Evolutionary conservation across 805 yeast genomes (phyloP).

Genomic region (Candida caryicola): DNA sequence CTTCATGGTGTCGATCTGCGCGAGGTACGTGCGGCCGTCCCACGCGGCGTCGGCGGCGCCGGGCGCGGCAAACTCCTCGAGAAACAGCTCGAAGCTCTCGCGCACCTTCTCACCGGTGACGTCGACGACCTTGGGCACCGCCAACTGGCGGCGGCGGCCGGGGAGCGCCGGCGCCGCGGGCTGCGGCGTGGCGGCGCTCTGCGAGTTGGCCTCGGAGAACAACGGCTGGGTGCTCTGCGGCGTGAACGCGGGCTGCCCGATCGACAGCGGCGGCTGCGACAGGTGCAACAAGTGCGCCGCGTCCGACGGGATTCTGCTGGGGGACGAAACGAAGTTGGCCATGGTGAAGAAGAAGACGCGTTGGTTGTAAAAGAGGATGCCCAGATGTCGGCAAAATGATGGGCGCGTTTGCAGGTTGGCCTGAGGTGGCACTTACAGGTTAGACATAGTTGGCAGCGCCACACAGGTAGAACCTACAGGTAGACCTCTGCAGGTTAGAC

Average conservation of each 20-base stretch:
- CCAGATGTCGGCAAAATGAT: too few relatives aligned
- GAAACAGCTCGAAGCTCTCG: conserved; percentile 82
- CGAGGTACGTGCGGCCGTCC: conserved; percentile 63
- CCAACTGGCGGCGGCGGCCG: conserved; percentile 56
- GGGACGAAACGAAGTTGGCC: conserved; percentile 45
- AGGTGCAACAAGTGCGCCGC: conserved; percentile 40
- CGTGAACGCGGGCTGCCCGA: conserved; percentile 35
- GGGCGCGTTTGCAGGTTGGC: too few relatives aligned
- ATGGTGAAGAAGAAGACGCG: too few relatives aligned
- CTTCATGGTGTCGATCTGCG: conserved; percentile 79
- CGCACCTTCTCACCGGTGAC: conserved; percentile 91
- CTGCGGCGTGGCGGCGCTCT: conserved; percentile 13
- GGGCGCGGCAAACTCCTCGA: conserved; percentile 58
- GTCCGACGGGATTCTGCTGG: conserved; percentile 43
- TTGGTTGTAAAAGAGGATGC: too few relatives aligned
- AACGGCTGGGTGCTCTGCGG: conserved; percentile 27
- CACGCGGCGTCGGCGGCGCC: conserved; percentile 30
- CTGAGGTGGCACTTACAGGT: too few relatives aligned
- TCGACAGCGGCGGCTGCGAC: conserved; percentile 43
- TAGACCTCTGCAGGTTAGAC: too few relatives aligned
- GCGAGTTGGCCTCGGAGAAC: conserved; percentile 26
- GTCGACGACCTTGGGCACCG: conserved; percentile 84
- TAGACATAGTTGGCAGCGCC: not conserved
- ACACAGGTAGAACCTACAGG: too few relatives aligned
- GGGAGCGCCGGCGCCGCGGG: conserved; percentile 15